These are phyloP conservation scores for Coemansia javaensis DNA, from an alignment of 192 early-diverging fungal species.

Conservation along the genomic window DNA sequence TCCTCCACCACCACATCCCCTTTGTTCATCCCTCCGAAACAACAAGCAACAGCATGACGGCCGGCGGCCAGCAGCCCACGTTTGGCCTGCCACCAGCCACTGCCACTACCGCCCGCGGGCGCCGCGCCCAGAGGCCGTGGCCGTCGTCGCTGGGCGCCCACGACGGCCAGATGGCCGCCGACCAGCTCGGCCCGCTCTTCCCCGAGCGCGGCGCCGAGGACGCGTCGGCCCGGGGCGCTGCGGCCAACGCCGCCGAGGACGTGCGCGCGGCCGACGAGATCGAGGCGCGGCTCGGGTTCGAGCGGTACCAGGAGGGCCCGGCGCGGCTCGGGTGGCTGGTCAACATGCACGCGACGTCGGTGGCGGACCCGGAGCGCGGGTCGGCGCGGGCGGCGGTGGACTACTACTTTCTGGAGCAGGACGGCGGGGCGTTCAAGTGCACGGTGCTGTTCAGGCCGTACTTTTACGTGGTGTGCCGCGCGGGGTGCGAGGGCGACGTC, in stretches of 20 bases:
- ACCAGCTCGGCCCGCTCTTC: slow-evolving; percentile 5
- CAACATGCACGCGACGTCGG: slow-evolving; percentile 84
- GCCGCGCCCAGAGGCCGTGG: neutral
- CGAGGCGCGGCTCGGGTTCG: slow-evolving; percentile 61
- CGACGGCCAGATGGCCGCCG: neutral
- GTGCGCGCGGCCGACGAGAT: slow-evolving; percentile 43
- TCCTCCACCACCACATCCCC: no score
- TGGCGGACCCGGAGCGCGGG: slow-evolving; percentile 61
- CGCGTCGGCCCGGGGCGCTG: slow-evolving; percentile 8
- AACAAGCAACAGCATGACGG: neutral
- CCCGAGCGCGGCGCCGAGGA: neutral
- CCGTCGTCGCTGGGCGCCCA: slow-evolving; percentile 9
- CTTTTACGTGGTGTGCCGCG: slow-evolving; percentile 79
- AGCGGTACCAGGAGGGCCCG: slow-evolving; percentile 66
- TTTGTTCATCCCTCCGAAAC: no score
- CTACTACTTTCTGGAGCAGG: slow-evolving; percentile 89
- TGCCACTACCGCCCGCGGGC: no score
- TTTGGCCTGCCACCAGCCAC: slow-evolving; percentile 20
- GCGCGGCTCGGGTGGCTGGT: slow-evolving; percentile 85
- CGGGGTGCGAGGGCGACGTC: slow-evolving; percentile 73
- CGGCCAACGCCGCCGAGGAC: slow-evolving; percentile 23
- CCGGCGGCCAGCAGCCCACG: slow-evolving; percentile 8
- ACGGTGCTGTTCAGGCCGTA: slow-evolving; percentile 85
- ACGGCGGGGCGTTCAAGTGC: slow-evolving; percentile 82
- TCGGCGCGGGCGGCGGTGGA: slow-evolving; percentile 73